Percentiles rank a stretch among this genome's conserved stretches.
These are phyloP conservation scores for Eimeria acervulina DNA, from an alignment of 169 alveolate genomes.

Conservation along the genomic window DNA sequence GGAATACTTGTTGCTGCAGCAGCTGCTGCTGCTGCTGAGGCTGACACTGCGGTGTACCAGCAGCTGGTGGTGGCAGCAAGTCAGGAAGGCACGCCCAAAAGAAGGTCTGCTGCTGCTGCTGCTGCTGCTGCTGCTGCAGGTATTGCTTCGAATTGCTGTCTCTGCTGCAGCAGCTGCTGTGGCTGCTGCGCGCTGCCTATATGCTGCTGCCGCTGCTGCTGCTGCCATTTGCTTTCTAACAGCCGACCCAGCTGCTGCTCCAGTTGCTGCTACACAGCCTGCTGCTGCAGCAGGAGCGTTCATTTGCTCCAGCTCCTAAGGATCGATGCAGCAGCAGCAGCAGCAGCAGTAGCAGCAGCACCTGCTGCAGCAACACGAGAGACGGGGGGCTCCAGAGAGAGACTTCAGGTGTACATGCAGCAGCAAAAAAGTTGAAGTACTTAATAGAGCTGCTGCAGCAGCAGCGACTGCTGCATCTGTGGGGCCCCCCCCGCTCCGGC, in stretches of 20 bases:
- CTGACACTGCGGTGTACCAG: neutral
- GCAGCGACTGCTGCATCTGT: neutral
- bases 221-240: neutral
- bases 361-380: no score
- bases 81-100: neutral
- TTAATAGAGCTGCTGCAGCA: neutral
- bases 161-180: conserved; percentile 48
- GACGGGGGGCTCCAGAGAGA: neutral
- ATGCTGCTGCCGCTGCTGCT: conserved; percentile 29
- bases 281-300: conserved; percentile 24
- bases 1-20: conserved; percentile 1
- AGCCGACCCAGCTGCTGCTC: conserved; percentile 2
- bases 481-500: conserved; percentile 16
- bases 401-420: neutral
- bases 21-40: conserved; percentile 48
- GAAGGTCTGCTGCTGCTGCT: conserved; percentile 1
- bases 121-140: conserved; percentile 5
- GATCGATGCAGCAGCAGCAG: neutral
- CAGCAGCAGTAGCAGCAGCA: conserved; percentile 33
- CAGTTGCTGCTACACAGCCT: conserved; percentile 40
- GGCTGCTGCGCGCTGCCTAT: neutral
- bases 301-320: conserved; percentile 12
- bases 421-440: neutral
- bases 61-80: conserved; percentile 8
- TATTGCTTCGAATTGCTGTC: neutral